These are phyloP conservation scores for Floccularia luteovirens DNA, from an alignment of 768 basidiomycete species.

Conservation along the genomic window DNA sequence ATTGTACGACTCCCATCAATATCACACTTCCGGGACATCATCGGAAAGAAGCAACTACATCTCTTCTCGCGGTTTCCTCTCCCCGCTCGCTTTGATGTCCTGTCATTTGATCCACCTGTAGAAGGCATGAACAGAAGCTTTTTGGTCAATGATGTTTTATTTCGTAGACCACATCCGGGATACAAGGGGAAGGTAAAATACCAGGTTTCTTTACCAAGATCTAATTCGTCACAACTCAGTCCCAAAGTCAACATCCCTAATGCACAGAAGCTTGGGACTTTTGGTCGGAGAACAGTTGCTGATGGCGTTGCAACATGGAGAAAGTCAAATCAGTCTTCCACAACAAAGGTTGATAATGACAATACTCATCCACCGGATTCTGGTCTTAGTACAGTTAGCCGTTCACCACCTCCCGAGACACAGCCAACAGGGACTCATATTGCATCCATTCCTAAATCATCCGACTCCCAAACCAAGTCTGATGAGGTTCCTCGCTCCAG, in stretches of 20 bases:
- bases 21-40: slow-evolving; percentile 31
- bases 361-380: slow-evolving; percentile 8
- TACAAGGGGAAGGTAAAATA: slow-evolving; percentile 32
- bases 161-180: slow-evolving; percentile 31
- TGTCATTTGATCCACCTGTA: slow-evolving; percentile 68
- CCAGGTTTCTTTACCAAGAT: slow-evolving; percentile 32
- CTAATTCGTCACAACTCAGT: slow-evolving; percentile 11
- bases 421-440: slow-evolving; percentile 20
- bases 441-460: slow-evolving; percentile 21
- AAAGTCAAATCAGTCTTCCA: slow-evolving; percentile 19
- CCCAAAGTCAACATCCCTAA: slow-evolving; percentile 23
- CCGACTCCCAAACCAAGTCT: slow-evolving; percentile 22
- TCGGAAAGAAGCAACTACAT: slow-evolving; percentile 41
- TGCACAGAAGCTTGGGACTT: slow-evolving; percentile 20
- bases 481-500: slow-evolving; percentile 29
- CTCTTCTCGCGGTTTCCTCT: slow-evolving; percentile 28
- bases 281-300: slow-evolving; percentile 33
- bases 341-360: slow-evolving; percentile 12
- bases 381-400: slow-evolving; percentile 48
- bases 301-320: slow-evolving; percentile 38
- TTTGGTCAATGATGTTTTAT: slow-evolving; percentile 58
- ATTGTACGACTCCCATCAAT: slow-evolving; percentile 40
- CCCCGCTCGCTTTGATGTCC: slow-evolving; percentile 51
- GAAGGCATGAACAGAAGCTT: slow-evolving; percentile 56
- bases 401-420: slow-evolving; percentile 58